phyloP scores from a whole-genome alignment of 2,329 filamentous ascomycete genomes.

The Penicillium polonicum region DNA sequence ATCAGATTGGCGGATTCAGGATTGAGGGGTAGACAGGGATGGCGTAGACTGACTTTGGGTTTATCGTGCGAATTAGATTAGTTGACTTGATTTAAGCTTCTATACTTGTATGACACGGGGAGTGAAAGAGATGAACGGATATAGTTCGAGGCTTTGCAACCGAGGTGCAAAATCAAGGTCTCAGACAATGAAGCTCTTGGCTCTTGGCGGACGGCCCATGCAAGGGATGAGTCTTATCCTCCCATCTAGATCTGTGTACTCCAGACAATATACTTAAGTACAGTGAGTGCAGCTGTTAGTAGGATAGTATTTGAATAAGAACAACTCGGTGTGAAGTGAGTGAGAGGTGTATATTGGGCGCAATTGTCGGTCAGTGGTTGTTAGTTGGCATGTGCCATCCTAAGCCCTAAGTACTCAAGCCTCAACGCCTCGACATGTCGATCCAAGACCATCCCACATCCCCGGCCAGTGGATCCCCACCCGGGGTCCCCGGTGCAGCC shows the following conservation, averaged over 20 bases:
- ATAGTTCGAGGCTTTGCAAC: background rate
- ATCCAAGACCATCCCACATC: background rate
- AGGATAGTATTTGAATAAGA: background rate
- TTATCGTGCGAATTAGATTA: background rate
- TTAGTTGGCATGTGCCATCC: background rate
- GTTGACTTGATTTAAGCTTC: background rate
- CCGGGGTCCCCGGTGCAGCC: background rate
- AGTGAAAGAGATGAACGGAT: background rate
- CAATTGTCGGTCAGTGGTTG: background rate
- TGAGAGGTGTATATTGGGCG: background rate
- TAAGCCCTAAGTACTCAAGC: background rate
- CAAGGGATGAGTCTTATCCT: background rate
- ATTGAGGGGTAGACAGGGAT: background rate
- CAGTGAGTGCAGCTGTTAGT: background rate
- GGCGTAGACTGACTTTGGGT: background rate
- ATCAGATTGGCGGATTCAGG: background rate
- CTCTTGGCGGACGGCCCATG: background rate
- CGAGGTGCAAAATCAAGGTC: background rate
- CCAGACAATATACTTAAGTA: background rate
- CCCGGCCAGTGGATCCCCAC: background rate
- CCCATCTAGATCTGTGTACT: background rate
- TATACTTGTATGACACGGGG: background rate
- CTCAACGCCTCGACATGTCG: background rate
- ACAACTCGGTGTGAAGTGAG: background rate
- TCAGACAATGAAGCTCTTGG: background rate